Evolutionary conservation across 106 monocot genomes (phyloP).

Genomic region (Dioscorea dumetorum): DNA sequence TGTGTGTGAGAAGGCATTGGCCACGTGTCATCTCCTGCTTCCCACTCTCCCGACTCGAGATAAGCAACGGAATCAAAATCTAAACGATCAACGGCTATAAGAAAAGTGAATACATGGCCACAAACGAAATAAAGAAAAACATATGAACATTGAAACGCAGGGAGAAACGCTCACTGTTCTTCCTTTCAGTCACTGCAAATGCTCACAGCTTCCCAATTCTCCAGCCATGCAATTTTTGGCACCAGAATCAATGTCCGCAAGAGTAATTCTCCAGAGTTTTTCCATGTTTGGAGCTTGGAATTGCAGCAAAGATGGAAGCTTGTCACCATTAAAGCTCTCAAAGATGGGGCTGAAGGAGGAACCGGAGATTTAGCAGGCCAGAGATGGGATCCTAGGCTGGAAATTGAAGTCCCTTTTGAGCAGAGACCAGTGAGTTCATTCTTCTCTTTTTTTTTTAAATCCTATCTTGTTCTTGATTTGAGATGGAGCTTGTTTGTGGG

Average conservation of each 20-base stretch:
- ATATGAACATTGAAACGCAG: too few relatives aligned
- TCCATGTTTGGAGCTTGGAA: conserved; percentile 9
- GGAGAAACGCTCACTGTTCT: too few relatives aligned
- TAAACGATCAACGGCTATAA: too few relatives aligned
- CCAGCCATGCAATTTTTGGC: conserved; percentile 11
- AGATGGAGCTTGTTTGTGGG: not conserved
- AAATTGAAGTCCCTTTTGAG: conserved; percentile 86
- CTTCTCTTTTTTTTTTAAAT: not conserved
- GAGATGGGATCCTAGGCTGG: conserved; percentile 76
- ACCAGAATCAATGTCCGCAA: not conserved
- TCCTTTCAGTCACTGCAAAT: too few relatives aligned
- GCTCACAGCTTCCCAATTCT: conserved; percentile 7
- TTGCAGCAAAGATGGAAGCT: conserved; percentile 9
- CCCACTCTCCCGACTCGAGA: too few relatives aligned
- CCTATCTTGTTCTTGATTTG: not conserved
- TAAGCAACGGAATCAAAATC: too few relatives aligned
- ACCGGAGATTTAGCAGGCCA: conserved; percentile 47
- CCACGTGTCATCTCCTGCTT: not conserved
- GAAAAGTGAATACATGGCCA: too few relatives aligned
- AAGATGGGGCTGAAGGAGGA: conserved; percentile 55
- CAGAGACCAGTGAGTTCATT: conserved; percentile 65
- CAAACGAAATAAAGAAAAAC: too few relatives aligned
- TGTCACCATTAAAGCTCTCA: conserved; percentile 36
- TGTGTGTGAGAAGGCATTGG: not conserved
- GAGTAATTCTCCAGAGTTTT: not conserved